Base-by-base conservation (phyloP, 768 basidiomycete species). In the Mycena belliarum region DNA sequence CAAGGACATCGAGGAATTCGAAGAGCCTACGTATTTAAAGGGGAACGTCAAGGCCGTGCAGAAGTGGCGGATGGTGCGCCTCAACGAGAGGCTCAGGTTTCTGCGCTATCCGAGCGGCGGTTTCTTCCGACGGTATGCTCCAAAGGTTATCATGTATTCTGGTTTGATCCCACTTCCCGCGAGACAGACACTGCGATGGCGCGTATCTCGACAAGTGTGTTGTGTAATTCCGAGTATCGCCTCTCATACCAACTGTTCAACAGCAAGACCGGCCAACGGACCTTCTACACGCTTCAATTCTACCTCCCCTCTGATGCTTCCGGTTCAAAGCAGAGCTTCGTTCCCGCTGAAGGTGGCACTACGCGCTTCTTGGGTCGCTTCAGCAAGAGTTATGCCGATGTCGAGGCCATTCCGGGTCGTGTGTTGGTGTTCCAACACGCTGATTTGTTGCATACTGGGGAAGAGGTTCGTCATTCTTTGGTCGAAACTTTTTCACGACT, bases 261-360 rank as follows among this genome's bases (percentile, higher is more conserved):
- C 42, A 61, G 59, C 9, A 5, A 56, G 23, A 61, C 43, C 0
- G 12, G 32, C 10, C 59, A 63, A 37, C n/a, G 61, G 21, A 58
- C 61, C 3, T 63, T 59, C 24, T 59, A 63, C 26, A 63, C 61
- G 6, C 48, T 63, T 11, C 61, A 63, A 28, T 58, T 63, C 35
- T 63, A 63, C 28, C 57, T 63, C 12, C 54, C 59, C 1, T 61
- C 59, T 0, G 59, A 61, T 43, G n/a, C 59, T 1, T 49, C 56
- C 7, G 61, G 57, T 2, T 63, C 61, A 6, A 35, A 52, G 6
- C 35, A 63, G 49, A 63, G 53, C 49, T 58, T 57, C 14, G 26
- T 43, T 20, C 37, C 56, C n/a, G 57, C 53, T 1, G 11, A 55
- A 42, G 61, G 61, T 23, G 61, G 61, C 44, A 26, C 52, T 2